phyloP scores from a whole-genome alignment of 2,329 filamentous ascomycete species.

The Alternaria arborescens region DNA sequence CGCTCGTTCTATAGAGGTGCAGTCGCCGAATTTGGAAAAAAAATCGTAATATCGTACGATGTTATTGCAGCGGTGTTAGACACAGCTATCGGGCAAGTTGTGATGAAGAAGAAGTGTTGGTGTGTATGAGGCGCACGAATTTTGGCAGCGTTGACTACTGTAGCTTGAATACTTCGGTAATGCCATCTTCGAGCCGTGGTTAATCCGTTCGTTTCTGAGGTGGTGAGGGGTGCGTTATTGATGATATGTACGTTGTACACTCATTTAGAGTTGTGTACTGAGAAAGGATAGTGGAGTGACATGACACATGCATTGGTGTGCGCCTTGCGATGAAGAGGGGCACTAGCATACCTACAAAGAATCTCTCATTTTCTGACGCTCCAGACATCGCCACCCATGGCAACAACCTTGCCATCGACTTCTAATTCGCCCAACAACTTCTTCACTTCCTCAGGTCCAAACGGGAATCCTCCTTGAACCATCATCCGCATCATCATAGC shows the following conservation, averaged over 20 bases:
- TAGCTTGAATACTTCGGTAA: too few species aligned
- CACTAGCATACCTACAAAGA: neutral
- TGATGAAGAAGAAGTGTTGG: too few species aligned
- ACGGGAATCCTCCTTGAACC: conserved; percentile 85
- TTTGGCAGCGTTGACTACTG: too few species aligned
- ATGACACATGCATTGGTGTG: neutral
- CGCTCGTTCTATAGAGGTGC: too few species aligned
- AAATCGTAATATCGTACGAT: too few species aligned
- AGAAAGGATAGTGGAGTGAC: neutral
- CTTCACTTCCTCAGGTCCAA: conserved; percentile 86
- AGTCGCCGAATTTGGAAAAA: too few species aligned
- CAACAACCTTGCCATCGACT: conserved; percentile 39
- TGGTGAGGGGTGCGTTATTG: neutral
- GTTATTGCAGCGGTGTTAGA: too few species aligned
- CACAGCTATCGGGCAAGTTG: too few species aligned
- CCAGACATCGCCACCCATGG: conserved; percentile 45
- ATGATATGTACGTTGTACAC: neutral
- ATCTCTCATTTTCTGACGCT: conserved; percentile 35
- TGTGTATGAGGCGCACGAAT: too few species aligned
- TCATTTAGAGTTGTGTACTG: neutral
- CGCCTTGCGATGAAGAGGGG: neutral
- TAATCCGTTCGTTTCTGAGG: neutral
- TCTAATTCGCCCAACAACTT: conserved; percentile 81
- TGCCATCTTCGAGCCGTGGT: too few species aligned
- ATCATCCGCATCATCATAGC: conserved; percentile 96